Base-by-base conservation (phyloP, 306 rosid genomes). In the Geum urbanum region DNA sequence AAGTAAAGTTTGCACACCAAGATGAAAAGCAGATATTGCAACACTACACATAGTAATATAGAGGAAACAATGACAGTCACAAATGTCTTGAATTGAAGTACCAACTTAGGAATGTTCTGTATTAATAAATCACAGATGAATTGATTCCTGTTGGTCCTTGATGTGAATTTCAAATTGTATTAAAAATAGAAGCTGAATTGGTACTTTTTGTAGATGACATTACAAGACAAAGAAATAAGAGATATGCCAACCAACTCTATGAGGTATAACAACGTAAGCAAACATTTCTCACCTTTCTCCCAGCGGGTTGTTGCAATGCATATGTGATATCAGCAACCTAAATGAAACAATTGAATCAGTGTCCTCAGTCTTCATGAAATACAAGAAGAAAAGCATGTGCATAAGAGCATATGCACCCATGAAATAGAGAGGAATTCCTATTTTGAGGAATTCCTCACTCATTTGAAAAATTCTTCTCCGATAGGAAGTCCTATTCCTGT, bases 291-390 rank as follows among this genome's bases (percentile, higher is more conserved):
- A 90, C 98, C 95, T 90, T 86, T 81, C 71, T 90, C 76, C 97
- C 97, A 57, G 99, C 99, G 68, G 99, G 97, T 79, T 94, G 99
- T 80, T 94, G 99, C 74, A 94, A 78, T 24, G 96, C 86, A 73
- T 94, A 97, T 13, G 99, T 94, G 48, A 91, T 66, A 74, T 94
- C 99, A 76, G 97, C 96, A 67, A 94, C 97, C 99, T 91, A 84
- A 69, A 61, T 61, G 58, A 63, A 81, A 71, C 46, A 58, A 7
- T 20, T 54, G 16, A 32, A 32, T 32, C 37, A 32, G 4, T 32
- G 4, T 32, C 37, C 60, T 72, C 60, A 73, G 59, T 69, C 52
- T 32, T 32, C 37, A 32, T 32, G 37, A 32, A 32, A 32, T 32
- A 32, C 2, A 32, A 2, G 37, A 32, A 32, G 37, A 32, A 32